phyloP scores from a whole-genome alignment of 352 stramenopile genomes.

The Pythium aphanidermatum region DNA sequence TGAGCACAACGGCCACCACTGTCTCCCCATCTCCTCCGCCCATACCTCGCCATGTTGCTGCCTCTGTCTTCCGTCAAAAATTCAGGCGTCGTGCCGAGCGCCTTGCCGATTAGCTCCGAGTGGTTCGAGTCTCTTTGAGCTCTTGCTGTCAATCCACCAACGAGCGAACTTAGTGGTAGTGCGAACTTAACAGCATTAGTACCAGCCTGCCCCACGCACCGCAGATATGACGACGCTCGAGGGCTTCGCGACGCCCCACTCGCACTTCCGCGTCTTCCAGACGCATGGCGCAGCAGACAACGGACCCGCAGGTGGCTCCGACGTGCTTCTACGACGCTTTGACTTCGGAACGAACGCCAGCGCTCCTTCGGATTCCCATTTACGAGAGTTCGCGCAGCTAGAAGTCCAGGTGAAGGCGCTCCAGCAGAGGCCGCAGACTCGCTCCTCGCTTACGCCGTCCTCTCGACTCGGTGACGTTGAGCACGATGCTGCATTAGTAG shows the following conservation, averaged over 20 bases:
- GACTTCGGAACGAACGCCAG: slow-evolving; percentile 1
- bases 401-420: slow-evolving; percentile 54
- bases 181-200: too few relatives aligned
- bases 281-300: slow-evolving; percentile 31
- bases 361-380: slow-evolving; percentile 36
- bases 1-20: neutral
- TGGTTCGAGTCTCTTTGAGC: too few relatives aligned
- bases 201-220: too few relatives aligned
- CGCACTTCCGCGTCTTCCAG: slow-evolving; percentile 58
- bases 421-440: slow-evolving; percentile 32
- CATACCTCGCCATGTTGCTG: slow-evolving; percentile 16
- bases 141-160: too few relatives aligned
- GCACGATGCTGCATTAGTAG: slow-evolving; percentile 22
- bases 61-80: too few relatives aligned
- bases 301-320: slow-evolving; percentile 16
- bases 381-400: slow-evolving; percentile 51
- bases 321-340: slow-evolving; percentile 28
- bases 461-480: slow-evolving; percentile 12
- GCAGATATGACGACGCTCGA: too few relatives aligned
- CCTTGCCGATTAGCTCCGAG: too few relatives aligned
- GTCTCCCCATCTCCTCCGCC: neutral
- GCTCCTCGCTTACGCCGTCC: neutral
- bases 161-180: too few relatives aligned
- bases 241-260: slow-evolving; percentile 33
- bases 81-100: too few relatives aligned